phyloP scores from a whole-genome alignment of 2,329 filamentous ascomycete species.

The Cryphonectria japonica region DNA sequence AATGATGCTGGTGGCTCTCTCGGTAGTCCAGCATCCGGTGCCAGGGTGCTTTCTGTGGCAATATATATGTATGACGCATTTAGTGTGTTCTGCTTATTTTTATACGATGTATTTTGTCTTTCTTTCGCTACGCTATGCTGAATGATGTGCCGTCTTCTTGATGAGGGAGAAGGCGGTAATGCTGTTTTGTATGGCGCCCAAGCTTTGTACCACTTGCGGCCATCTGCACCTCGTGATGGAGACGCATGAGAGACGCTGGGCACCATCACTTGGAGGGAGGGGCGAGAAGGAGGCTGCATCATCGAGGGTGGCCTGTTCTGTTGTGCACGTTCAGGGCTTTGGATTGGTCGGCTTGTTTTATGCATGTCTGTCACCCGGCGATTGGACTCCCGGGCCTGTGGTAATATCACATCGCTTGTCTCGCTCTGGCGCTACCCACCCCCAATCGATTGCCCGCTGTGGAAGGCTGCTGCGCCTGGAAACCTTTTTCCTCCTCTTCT shows the following conservation, averaged over 20 bases:
- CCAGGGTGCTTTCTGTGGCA: neutral
- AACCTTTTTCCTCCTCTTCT: neutral
- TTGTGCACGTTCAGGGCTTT: neutral
- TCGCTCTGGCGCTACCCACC: slow-evolving; percentile 7
- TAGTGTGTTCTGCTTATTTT: neutral
- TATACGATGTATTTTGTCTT: too few species aligned
- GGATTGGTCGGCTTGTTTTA: neutral
- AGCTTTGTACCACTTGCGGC: neutral
- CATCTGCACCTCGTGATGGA: slow-evolving; percentile 23
- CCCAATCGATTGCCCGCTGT: slow-evolving; percentile 20
- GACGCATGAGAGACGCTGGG: neutral
- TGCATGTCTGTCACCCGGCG: slow-evolving; percentile 1
- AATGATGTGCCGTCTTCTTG: neutral
- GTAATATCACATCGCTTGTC: slow-evolving; percentile 13
- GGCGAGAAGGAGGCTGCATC: neutral
- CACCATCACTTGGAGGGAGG: neutral
- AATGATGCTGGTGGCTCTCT: neutral
- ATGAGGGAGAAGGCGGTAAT: neutral
- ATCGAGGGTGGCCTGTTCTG: neutral
- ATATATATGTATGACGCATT: neutral
- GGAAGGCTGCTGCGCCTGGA: neutral
- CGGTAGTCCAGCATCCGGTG: neutral
- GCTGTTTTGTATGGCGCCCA: slow-evolving; percentile 17
- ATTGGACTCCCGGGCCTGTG: slow-evolving; percentile 2
- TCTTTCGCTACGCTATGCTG: neutral